Percentiles rank a stretch among this genome's conserved stretches.
Conservation (phyloP, 106 monocot species). For the Allium cepa region DNA sequence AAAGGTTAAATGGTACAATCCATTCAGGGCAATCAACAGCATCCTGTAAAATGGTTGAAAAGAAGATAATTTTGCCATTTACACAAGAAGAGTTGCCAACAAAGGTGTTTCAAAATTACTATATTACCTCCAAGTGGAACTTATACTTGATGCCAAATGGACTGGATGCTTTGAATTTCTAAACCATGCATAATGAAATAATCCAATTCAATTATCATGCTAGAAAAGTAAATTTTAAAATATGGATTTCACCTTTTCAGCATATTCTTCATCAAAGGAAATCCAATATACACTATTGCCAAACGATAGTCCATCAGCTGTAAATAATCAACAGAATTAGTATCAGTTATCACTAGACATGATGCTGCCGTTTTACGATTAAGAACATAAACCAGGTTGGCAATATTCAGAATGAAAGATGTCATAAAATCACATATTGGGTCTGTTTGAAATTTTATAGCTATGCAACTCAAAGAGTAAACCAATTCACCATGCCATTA, state of each 20-base stretch:
- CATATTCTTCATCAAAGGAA: conserved; percentile 79
- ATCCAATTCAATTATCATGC: background rate
- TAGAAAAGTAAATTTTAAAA: background rate
- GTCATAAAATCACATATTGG: background rate
- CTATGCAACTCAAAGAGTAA: too few relatives aligned
- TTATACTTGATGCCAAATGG: conserved; percentile 96
- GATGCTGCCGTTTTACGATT: too few relatives aligned
- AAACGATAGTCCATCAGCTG: conserved; percentile 88
- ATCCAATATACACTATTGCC: conserved; percentile 93
- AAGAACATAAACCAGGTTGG: background rate
- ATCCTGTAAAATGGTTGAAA: conserved; percentile 47
- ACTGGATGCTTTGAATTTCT: conserved; percentile 84
- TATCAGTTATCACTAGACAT: too few relatives aligned
- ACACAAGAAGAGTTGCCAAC: too few relatives aligned
- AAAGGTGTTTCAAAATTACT: background rate
- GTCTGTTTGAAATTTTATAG: too few relatives aligned
- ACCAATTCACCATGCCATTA: too few relatives aligned
- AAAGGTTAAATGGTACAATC: conserved; percentile 88
- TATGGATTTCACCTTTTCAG: conserved; percentile 44
- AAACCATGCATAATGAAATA: conserved; percentile 16
- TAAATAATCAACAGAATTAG: conserved; percentile 9
- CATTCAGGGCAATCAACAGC: conserved; percentile 99
- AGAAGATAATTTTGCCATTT: background rate
- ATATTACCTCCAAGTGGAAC: conserved; percentile 92
- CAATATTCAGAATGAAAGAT: background rate